A percentile compares a stretch with the other conserved stretches of the same genome.
These are phyloP conservation scores for Erythrophleum fordii DNA, from an alignment of 306 rosid species.

Conservation along the genomic window DNA sequence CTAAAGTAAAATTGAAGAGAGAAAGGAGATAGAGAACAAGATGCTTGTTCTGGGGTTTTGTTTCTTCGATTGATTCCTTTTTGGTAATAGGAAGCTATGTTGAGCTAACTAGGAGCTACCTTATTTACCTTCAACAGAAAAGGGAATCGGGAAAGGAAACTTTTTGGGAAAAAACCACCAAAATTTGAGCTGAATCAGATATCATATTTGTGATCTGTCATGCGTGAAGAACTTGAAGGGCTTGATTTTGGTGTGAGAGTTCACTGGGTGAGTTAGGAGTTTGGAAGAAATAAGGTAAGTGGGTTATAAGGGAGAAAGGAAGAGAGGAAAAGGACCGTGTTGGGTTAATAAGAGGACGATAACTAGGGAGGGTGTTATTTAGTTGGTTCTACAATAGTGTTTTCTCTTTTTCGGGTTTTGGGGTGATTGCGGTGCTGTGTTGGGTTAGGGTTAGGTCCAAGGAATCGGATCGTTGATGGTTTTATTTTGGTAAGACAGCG, in stretches of 20 bases:
- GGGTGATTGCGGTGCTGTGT: conserved; percentile 41
- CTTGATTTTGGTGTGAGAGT: conserved; percentile 6
- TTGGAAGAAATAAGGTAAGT: conserved; percentile 59
- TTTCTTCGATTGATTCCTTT: conserved; percentile 20
- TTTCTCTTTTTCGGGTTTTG: not conserved
- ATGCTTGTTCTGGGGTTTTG: conserved; percentile 7
- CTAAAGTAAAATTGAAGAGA: conserved; percentile 19
- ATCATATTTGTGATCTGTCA: conserved; percentile 35
- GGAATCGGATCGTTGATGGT: conserved; percentile 67
- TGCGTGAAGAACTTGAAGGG: conserved; percentile 34
- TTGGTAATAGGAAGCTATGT: conserved; percentile 29
- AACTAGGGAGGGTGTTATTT: not conserved
- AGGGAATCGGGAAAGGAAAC: not conserved
- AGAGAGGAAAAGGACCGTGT: conserved; percentile 18
- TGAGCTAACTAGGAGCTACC: conserved; percentile 25
- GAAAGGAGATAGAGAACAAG: not conserved
- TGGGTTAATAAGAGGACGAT: conserved; percentile 48
- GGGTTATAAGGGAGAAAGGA: conserved; percentile 14
- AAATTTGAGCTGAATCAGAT: conserved; percentile 50
- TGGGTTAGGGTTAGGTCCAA: conserved; percentile 89
- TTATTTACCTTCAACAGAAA: conserved; percentile 39
- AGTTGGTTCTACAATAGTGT: not conserved
- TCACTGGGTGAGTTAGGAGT: conserved; percentile 48
- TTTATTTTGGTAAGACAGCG: conserved; percentile 67
- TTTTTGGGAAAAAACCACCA: conserved; percentile 26